Percentiles rank a stretch among this genome's conserved stretches.
Evolutionary conservation across 2,329 filamentous ascomycete species (phyloP).

Genomic region (Claviceps pazoutovae): DNA sequence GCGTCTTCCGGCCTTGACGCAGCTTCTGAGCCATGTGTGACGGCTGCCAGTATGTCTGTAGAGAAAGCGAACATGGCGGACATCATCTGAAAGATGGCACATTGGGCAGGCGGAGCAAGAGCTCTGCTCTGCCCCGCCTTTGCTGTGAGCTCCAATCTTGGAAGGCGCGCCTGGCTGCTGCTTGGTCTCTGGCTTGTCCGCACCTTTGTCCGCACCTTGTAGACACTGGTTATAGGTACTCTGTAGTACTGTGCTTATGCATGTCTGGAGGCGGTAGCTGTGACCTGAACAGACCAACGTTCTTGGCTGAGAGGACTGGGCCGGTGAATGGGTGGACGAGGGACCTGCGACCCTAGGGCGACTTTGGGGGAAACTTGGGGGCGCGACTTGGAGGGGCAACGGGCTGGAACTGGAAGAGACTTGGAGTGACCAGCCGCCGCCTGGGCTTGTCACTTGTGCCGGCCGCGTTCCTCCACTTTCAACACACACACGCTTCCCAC

Average conservation of each 20-base stretch:
- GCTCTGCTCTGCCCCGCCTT: too few relatives aligned
- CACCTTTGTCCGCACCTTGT: too few relatives aligned
- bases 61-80: not conserved
- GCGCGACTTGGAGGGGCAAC: too few relatives aligned
- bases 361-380: not conserved
- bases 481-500: conserved; percentile 11
- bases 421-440: too few relatives aligned
- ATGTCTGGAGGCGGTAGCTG: not conserved
- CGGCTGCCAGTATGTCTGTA: too few relatives aligned
- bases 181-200: not conserved
- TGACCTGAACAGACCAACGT: not conserved
- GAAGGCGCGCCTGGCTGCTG: not conserved
- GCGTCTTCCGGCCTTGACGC: too few relatives aligned
- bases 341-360: not conserved
- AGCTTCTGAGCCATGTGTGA: too few relatives aligned
- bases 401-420: not conserved
- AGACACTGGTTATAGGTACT: too few relatives aligned
- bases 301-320: not conserved
- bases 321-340: conserved; percentile 1
- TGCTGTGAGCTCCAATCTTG: not conserved
- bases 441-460: not conserved
- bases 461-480: conserved; percentile 17
- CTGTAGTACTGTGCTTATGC: not conserved
- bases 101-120: not conserved
- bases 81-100: not conserved